Evolutionary conservation across 192 early-diverging fungal genomes (phyloP).

Genomic region (Paraglomus brasilianum): DNA sequence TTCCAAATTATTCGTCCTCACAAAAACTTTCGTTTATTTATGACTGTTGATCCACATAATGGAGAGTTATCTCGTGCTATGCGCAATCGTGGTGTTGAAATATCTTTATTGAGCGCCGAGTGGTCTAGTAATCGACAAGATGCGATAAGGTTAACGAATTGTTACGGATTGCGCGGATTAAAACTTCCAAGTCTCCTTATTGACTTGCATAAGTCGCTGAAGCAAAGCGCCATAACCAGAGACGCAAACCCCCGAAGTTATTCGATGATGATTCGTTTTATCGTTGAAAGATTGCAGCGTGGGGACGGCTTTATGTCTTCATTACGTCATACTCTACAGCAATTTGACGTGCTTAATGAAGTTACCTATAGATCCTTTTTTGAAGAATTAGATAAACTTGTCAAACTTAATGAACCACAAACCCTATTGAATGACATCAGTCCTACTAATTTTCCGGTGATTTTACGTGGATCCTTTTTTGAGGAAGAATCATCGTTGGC

Average conservation of each 20-base stretch:
- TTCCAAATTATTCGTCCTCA: conserved; percentile 79
- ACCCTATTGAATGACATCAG: conserved; percentile 33
- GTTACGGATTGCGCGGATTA: conserved; percentile 44
- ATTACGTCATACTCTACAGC: conserved; percentile 44
- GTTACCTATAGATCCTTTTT: not conserved
- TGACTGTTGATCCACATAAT: conserved; percentile 89
- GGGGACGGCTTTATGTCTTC: conserved; percentile 45
- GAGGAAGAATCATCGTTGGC: conserved; percentile 58
- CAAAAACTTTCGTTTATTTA: conserved; percentile 90
- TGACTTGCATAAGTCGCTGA: conserved; percentile 42
- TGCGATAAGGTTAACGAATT: conserved; percentile 49
- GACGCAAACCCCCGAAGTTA: conserved; percentile 46
- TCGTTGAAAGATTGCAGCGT: conserved; percentile 52
- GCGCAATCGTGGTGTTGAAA: conserved; percentile 97
- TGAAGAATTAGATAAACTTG: not conserved
- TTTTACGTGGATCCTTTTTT: conserved; percentile 52
- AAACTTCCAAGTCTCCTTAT: conserved; percentile 40
- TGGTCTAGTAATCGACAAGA: conserved; percentile 51
- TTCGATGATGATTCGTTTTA: conserved; percentile 43
- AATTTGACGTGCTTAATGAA: conserved; percentile 44
- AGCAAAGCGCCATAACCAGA: conserved; percentile 31
- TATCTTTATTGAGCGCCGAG: conserved; percentile 61
- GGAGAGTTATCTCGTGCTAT: conserved; percentile 97
- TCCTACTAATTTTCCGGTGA: conserved; percentile 44
- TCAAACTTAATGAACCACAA: not conserved